Evolutionary conservation across 768 basidiomycete species (phyloP), one percentile per base, ranked within the genome.

Genomic region (Lactarius pseudohatsudake): DNA sequence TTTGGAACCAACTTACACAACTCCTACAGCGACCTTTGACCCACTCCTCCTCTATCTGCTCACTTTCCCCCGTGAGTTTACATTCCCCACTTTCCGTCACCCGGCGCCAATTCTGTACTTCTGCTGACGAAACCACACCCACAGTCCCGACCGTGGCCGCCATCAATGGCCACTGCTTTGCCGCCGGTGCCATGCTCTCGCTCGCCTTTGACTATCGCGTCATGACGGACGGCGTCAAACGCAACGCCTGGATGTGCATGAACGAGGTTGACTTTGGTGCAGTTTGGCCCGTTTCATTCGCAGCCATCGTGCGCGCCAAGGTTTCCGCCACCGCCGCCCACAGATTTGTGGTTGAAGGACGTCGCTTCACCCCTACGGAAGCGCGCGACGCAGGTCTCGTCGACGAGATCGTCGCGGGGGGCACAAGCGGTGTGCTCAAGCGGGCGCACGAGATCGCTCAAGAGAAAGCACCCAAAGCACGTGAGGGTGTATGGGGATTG

Each of bases 241-340:
- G 87, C 36, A 86, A 88, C 72, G 88, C 90, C 1, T 95, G 93
- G 90, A 77, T 92, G 60, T 92, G 88, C 74, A 96, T 97, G 94
- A 98, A 96, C 73, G 95, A 96, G 80, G 90, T 69, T 53, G 87
- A 89, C 73, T 94, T 96, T 71, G 92, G 92, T 59, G 92, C 93
- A 10, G 79, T 85, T 0, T 87, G 91, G 81, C 94, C 94, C 0
- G 79, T 84, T 57, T 88, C 88, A 0, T 86, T 96, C 71, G 79
- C 85, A 0, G 81, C 84, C 3, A 75, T 95, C 57, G 74, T 91
- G 30, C 80, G 80, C 9, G 83, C 84, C 30, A 94, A 93, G 71
- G 77, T 92, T 7, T 81, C 86, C 9, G 81, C 86, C 70, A 82
- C 82, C 18, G 77, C 86, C 13, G 81, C 86, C 9, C 86, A 92